Evolutionary conservation across 257 asterid species (phyloP), one percentile per base, ranked within the genome.

Genomic region (Ajuga chamaepitys): DNA sequence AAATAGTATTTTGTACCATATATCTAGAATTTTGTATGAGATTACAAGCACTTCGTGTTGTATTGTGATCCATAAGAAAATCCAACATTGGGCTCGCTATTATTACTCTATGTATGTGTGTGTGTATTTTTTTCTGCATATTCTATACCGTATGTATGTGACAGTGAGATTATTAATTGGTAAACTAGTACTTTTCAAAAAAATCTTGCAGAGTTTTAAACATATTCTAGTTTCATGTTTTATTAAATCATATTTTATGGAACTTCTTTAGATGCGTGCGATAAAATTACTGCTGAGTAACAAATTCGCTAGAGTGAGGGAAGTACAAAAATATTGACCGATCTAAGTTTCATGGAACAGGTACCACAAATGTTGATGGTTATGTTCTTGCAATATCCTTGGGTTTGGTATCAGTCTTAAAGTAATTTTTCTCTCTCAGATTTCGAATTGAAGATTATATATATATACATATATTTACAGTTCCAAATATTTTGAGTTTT

Each of bases 361-460:
- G 96, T 70, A 76, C 92, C 50, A 67, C 68, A 56, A 41, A 77
- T 74, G 77, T 66, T 62, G 94, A 74, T 69, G 99, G 97, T 73
- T 93, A 89, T 73, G 77, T 89, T 74, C 82, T 89, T 74, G 99
- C 97, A 55, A 71, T 86, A 68, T 88, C 94, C 68, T 79, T 89
- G 95, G 99, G 99, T 54, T 81, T 89, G 78, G 76, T 86, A 68
- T 87, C 99, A 50, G 68, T 89, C 64, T 41, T 89, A 63, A 93
- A 89, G 99, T 90, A 89, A 86, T 30, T 62, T 59, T 65, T 64
- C 54, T 60, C 70, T 69, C 76, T 57, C 25, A 6, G n/a, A 8
- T 14, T 67, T 54, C 51, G 12, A 14, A 42, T 18, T 57, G 7
- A 7, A 41, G 11, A 5, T 4, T 53, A 4, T 28, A n/a, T 51